A percentile compares a stretch with the other conserved stretches of the same genome.
Conservation (phyloP, 148 eudicot genomes). For the Amaranthus hypochondriacus region DNA sequence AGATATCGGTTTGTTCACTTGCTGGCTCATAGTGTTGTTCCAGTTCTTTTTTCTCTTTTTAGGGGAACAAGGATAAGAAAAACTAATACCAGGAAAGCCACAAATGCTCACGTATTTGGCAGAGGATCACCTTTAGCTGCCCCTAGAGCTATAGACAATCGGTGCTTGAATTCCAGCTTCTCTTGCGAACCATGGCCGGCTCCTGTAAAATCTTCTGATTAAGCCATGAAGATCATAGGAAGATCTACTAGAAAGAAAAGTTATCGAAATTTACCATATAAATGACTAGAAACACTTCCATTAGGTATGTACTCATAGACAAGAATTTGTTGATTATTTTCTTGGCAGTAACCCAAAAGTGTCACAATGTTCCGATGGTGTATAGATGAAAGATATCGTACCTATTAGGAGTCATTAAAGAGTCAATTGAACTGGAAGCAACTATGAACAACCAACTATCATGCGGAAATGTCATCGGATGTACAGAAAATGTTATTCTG, state of each 20-base stretch:
- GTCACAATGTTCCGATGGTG: slow-evolving; percentile 93
- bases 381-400: slow-evolving; percentile 82
- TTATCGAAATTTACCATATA: slow-evolving; percentile 58
- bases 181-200: slow-evolving; percentile 65
- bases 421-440: background rate
- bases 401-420: slow-evolving; percentile 34
- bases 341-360: slow-evolving; percentile 92
- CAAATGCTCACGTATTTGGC: slow-evolving; percentile 99
- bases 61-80: slow-evolving; percentile 43
- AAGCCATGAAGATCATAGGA: slow-evolving; percentile 9
- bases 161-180: slow-evolving; percentile 96
- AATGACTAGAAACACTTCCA: slow-evolving; percentile 94
- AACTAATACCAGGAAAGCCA: slow-evolving; percentile 85
- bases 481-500: background rate
- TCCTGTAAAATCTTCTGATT: slow-evolving; percentile 43
- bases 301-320: slow-evolving; percentile 94
- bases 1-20: background rate
- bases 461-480: background rate
- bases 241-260: slow-evolving; percentile 3
- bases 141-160: slow-evolving; percentile 94
- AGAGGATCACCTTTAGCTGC: slow-evolving; percentile 99
- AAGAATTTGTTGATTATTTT: slow-evolving; percentile 72
- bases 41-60: background rate
- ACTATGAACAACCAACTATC: background rate
- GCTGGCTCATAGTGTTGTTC: background rate